These are phyloP conservation scores for Amanita polypyramis DNA, from an alignment of 768 basidiomycete species.

Conservation along the genomic window DNA sequence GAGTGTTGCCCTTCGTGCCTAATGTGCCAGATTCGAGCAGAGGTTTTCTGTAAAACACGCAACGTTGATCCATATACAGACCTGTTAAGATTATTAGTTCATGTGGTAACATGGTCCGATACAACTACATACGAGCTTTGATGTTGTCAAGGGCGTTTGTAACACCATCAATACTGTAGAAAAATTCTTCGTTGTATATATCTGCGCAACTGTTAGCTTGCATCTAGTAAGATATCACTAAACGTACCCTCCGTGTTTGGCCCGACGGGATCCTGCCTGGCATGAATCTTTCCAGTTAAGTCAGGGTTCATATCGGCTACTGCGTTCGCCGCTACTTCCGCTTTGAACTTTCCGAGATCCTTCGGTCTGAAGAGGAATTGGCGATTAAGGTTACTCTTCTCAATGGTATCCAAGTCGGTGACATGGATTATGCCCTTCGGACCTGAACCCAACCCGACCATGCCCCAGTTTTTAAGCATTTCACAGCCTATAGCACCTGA, in stretches of 20 bases:
- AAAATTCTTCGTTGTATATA: constrained; percentile 84
- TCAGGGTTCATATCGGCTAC: constrained; percentile 96
- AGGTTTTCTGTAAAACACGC: constrained; percentile 93
- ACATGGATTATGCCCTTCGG: constrained; percentile 77
- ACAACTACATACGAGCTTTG: constrained; percentile 64
- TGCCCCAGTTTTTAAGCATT: constrained; percentile 99
- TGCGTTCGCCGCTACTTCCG: constrained; percentile 85
- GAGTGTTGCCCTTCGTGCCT: constrained; percentile 96
- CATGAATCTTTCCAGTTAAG: constrained; percentile 72
- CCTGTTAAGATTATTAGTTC: constrained; percentile 30
- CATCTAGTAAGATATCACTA: background rate
- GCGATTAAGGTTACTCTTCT: constrained; percentile 96
- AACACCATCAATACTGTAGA: constrained; percentile 79
- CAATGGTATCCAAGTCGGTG: constrained; percentile 97
- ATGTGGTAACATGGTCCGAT: background rate
- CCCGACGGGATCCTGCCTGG: constrained; percentile 91
- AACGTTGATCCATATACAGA: constrained; percentile 97
- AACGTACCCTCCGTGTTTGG: constrained; percentile 82
- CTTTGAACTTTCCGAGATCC: constrained; percentile 95
- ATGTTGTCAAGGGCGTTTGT: constrained; percentile 98
- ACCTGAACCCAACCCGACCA: constrained; percentile 91
- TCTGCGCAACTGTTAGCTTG: constrained; percentile 51
- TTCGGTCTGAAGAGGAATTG: constrained; percentile 97
- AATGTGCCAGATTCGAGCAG: constrained; percentile 95
- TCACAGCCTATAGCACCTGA: constrained; percentile 99